phyloP scores from a whole-genome alignment of 768 basidiomycete genomes.

The Pulveroboletus sp. region DNA sequence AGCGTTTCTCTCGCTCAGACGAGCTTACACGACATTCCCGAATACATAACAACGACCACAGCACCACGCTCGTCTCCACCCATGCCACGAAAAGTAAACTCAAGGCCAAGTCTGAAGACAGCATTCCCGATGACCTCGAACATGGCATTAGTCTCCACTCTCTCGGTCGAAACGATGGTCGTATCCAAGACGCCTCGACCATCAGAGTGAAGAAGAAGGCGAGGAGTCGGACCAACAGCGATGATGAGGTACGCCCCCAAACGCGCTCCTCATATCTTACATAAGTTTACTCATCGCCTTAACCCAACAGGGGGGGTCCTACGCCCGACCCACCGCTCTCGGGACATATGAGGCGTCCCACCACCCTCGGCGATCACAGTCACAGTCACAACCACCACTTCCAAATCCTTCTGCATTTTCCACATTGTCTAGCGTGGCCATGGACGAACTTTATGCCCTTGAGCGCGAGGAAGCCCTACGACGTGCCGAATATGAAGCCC shows the following conservation, averaged over 20 bases:
- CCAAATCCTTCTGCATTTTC: conserved; percentile 50
- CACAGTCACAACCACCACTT: conserved; percentile 22
- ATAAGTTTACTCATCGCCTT: conserved; percentile 19
- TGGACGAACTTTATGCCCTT: conserved; percentile 85
- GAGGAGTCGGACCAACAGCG: conserved; percentile 70
- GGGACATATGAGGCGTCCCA: conserved; percentile 39
- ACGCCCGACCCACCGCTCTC: conserved; percentile 52
- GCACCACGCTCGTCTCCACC: conserved; percentile 13
- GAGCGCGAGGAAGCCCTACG: conserved; percentile 82
- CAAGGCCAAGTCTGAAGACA: conserved; percentile 29
- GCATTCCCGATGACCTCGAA: conserved; percentile 24
- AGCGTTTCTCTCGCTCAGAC: conserved; percentile 97
- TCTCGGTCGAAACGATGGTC: conserved; percentile 15
- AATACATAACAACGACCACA: conserved; percentile 74
- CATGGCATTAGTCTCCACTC: conserved; percentile 25
- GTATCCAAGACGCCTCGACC: conserved; percentile 21
- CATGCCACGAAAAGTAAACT: conserved; percentile 24
- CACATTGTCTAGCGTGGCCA: conserved; percentile 70
- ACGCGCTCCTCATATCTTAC: conserved; percentile 25
- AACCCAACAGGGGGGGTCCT: conserved; percentile 44
- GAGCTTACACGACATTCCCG: conserved; percentile 94
- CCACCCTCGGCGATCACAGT: conserved; percentile 27
- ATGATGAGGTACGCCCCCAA: conserved; percentile 64
- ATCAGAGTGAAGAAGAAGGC: conserved; percentile 70
- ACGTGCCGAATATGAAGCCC: conserved; percentile 81